Percentiles rank a stretch among this genome's conserved stretches.
phyloP scores from a whole-genome alignment of 352 stramenopile species.

The Blastocystis sp. region DNA sequence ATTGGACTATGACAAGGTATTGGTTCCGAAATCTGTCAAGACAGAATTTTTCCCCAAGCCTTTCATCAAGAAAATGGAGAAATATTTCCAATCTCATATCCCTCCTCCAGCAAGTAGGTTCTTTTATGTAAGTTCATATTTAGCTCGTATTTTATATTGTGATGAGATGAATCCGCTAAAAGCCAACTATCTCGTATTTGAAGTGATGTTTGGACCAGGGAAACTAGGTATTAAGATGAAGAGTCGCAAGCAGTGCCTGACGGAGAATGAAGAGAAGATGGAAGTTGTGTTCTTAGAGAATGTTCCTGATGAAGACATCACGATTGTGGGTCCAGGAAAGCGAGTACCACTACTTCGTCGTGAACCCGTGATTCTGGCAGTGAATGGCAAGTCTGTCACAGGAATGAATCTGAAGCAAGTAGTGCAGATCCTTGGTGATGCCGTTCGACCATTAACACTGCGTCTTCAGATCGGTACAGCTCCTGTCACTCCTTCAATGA shows the following conservation, averaged over 20 bases:
- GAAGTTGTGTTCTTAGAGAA: constrained; percentile 51
- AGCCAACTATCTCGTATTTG: constrained; percentile 36
- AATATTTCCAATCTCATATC: constrained; percentile 26
- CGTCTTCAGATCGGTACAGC: constrained; percentile 33
- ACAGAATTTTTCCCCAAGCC: constrained; percentile 31
- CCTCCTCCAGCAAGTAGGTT: constrained; percentile 17
- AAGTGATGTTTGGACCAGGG: constrained; percentile 59
- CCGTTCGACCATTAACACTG: constrained; percentile 7
- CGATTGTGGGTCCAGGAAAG: constrained; percentile 17
- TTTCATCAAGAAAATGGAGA: constrained; percentile 59
- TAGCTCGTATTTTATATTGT: constrained; percentile 62
- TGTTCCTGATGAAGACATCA: constrained; percentile 41
- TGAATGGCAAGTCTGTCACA: constrained; percentile 24
- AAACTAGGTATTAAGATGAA: constrained; percentile 65
- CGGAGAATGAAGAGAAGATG: constrained; percentile 20
- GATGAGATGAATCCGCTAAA: constrained; percentile 9
- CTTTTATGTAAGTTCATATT: background rate
- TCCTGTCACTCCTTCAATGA: background rate
- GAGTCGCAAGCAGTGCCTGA: constrained; percentile 16
- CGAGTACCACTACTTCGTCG: constrained; percentile 19
- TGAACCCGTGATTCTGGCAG: constrained; percentile 53
- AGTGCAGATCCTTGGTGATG: constrained; percentile 2
- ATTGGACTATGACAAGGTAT: constrained; percentile 60
- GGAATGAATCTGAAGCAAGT: background rate
- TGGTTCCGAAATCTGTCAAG: constrained; percentile 5